A percentile compares a stretch with the other conserved stretches of the same genome.
These are phyloP conservation scores for Colletotrichum tabaci DNA, from an alignment of 2,329 filamentous ascomycete genomes.

Conservation along the genomic window DNA sequence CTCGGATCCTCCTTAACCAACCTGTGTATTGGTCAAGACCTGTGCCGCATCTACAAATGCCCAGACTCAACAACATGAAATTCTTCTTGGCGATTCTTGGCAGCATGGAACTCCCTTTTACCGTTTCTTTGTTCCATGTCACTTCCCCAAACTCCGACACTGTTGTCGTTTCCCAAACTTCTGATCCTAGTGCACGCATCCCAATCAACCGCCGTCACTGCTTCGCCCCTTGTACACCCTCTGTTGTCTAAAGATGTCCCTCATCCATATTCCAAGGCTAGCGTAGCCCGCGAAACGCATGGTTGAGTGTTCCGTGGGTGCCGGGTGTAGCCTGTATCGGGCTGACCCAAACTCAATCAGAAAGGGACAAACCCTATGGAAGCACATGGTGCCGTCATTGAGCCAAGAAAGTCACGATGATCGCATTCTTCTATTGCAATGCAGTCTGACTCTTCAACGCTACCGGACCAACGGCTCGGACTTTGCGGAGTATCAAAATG, in stretches of 20 bases:
- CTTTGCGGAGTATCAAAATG: no score
- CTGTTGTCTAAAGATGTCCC: no score
- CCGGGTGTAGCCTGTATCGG: no score
- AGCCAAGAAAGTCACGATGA: background rate
- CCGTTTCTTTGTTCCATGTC: background rate
- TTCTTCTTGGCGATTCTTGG: constrained; percentile 26
- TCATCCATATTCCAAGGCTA: background rate
- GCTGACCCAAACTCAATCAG: no score
- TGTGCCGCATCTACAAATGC: constrained; percentile 12
- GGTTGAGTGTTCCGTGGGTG: no score
- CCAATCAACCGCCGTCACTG: background rate
- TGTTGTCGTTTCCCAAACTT: background rate
- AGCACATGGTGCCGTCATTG: no score
- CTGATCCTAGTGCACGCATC: no score
- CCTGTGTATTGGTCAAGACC: constrained; percentile 6
- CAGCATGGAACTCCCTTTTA: constrained; percentile 17
- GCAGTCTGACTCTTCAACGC: no score
- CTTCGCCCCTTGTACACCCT: background rate
- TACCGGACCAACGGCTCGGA: no score
- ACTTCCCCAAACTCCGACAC: background rate
- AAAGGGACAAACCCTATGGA: no score
- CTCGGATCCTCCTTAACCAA: background rate
- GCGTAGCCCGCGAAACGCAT: no score
- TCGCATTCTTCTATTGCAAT: no score
- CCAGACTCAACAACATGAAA: constrained; percentile 31